Evolutionary conservation across 257 asterid species (phyloP).

Genomic region (Nicotiana sylvestris): DNA sequence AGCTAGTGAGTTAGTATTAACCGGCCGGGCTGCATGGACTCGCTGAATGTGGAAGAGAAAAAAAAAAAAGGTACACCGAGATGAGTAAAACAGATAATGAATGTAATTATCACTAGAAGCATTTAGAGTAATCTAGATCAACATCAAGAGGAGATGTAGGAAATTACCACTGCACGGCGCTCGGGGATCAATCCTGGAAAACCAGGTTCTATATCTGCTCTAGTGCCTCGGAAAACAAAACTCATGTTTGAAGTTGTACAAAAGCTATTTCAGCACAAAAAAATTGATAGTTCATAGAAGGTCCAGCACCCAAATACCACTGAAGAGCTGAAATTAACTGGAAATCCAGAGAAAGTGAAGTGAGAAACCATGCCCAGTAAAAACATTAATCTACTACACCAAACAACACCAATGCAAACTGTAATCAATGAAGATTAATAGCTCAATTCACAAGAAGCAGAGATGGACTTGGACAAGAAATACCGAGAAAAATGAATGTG

Average conservation of each 20-base stretch:
- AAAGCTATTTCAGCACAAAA: background rate
- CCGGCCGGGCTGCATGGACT: slow-evolving; percentile 86
- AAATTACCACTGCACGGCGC: slow-evolving; percentile 74
- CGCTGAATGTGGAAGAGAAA: slow-evolving; percentile 41
- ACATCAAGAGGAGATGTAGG: slow-evolving; percentile 13
- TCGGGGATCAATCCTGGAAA: slow-evolving; percentile 86
- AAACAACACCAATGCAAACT: background rate
- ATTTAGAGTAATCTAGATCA: background rate
- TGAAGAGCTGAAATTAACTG: background rate
- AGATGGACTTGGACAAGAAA: background rate
- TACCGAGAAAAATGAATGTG: background rate
- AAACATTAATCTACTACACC: background rate
- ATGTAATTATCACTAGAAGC: background rate
- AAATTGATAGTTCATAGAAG: background rate
- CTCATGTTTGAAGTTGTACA: slow-evolving; percentile 51
- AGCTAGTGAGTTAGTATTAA: slow-evolving; percentile 85
- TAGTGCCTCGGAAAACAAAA: slow-evolving; percentile 91
- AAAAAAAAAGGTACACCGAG: background rate
- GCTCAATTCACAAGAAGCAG: background rate
- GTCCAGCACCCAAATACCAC: background rate
- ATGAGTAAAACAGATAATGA: background rate
- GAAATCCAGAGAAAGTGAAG: background rate
- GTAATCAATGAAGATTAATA: background rate
- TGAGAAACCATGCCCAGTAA: background rate
- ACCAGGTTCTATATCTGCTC: slow-evolving; percentile 93